Evolutionary conservation across 331 rosid species (phyloP), one percentile per base, ranked within the genome.

Genomic region (Saraca asoca): DNA sequence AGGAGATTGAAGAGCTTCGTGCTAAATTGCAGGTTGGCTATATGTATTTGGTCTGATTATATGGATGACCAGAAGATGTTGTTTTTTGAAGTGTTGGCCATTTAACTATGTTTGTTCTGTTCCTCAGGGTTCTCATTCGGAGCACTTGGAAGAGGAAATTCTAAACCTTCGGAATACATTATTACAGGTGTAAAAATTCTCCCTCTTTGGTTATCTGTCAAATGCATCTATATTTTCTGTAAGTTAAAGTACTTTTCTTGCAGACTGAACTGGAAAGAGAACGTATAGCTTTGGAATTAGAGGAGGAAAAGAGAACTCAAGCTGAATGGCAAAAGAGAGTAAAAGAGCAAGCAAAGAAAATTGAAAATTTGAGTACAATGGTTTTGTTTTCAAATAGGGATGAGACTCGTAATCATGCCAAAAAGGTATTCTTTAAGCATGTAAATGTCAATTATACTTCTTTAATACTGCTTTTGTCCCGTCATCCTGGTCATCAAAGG

Each of bases 281-380:
- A 71, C 93, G 96, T 50, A 93, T 93, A 69, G 97, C 98, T 69
- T 77, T 93, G 90, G 95, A 93, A 76, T 78, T 93, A 79, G 97
- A 87, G 80, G 97, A 88, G 85, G 95, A 90, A 79, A 90, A 88
- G 82, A 90, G 85, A 75, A 78, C 91, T 51, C 98, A 84, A 79
- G 96, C 86, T 20, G 98, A 90, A 81, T 84, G 90, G 85, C 95
- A 93, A 79, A 93, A 87, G 81, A 84, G 81, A 72, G 83, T 90
- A 51, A 79, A 79, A 67, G 87, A 90, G 70, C 98, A 93, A 80
- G 98, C 91, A 52, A 90, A 88, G 81, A 82, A 86, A 83, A 93
- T 93, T 5, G 89, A 90, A 81, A 93, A 87, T 75, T 69, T 93
- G 81, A 93, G 97, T 69, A 81, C 98, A 29, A 93, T 93, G 88